Evolutionary conservation across 495 filamentous ascomycete species (phyloP).

Genomic region (Penicillium paradoxum): DNA sequence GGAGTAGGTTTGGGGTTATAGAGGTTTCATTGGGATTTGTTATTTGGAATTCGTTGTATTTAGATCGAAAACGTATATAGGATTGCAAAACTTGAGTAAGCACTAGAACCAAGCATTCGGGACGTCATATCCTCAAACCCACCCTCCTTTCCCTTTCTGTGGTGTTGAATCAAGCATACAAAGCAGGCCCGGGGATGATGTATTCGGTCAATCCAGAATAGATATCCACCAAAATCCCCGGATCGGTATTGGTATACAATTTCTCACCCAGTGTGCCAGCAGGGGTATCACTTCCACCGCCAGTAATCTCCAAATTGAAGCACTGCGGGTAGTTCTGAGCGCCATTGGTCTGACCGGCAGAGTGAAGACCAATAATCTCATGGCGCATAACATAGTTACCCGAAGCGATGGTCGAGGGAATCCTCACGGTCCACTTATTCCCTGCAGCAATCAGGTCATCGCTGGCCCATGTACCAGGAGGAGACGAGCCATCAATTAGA

Average conservation of each 20-base stretch:
- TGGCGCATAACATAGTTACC: constrained; percentile 74
- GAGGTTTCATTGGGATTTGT: not conserved
- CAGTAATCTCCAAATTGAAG: constrained; percentile 64
- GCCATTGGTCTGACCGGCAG: constrained; percentile 47
- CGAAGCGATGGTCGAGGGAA: constrained; percentile 55
- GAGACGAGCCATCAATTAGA: constrained; percentile 42
- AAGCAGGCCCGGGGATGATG: constrained; percentile 47
- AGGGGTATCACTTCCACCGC: constrained; percentile 52
- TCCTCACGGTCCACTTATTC: constrained; percentile 59
- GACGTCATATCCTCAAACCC: not conserved
- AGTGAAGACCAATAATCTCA: constrained; percentile 72
- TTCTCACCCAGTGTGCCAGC: constrained; percentile 51
- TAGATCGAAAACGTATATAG: not conserved
- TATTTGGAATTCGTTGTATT: not conserved
- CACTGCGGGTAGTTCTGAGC: constrained; percentile 76
- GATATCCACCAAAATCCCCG: constrained; percentile 59
- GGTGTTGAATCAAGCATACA: constrained; percentile 20
- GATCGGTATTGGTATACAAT: constrained; percentile 54
- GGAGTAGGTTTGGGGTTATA: constrained; percentile 6
- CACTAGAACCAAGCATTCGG: not conserved
- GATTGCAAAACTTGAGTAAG: not conserved
- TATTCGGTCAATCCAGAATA: constrained; percentile 46
- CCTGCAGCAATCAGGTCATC: constrained; percentile 59
- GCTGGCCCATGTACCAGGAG: constrained; percentile 57
- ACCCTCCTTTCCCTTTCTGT: not conserved